Conservation (phyloP, 2,329 filamentous ascomycete genomes). For the Cucurbitaria berberidis region DNA sequence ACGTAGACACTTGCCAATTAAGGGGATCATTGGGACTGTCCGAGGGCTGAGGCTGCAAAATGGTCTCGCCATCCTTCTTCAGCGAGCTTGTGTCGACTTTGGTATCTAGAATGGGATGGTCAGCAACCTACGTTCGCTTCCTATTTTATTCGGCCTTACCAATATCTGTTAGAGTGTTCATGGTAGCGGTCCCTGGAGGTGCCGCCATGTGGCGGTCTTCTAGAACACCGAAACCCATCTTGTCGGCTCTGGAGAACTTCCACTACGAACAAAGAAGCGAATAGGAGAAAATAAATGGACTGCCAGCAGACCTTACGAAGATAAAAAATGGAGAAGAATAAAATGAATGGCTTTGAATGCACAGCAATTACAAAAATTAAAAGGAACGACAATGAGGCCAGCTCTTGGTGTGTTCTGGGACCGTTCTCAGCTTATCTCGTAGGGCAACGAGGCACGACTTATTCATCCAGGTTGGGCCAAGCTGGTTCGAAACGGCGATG, state of each 20-base stretch:
- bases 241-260: slow-evolving; percentile 3
- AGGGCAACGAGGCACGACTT: slow-evolving; percentile 1
- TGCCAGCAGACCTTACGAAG: slow-evolving; percentile 40
- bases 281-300: slow-evolving; percentile 11
- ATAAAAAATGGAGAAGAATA: not conserved
- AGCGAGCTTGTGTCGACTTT: slow-evolving; percentile 29
- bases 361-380: too few relatives aligned
- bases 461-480: slow-evolving; percentile 3
- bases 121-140: not conserved
- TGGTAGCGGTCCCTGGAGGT: slow-evolving; percentile 40
- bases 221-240: slow-evolving; percentile 42
- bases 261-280: not conserved
- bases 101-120: slow-evolving; percentile 8
- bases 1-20: slow-evolving; percentile 38
- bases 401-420: slow-evolving; percentile 7
- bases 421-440: slow-evolving; percentile 10
- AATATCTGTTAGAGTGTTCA: slow-evolving; percentile 20
- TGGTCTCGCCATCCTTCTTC: slow-evolving; percentile 66
- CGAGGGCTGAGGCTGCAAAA: slow-evolving; percentile 88
- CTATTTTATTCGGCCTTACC: slow-evolving; percentile 5
- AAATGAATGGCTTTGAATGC: not conserved
- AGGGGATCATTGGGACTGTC: slow-evolving; percentile 90
- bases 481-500: slow-evolving; percentile 15
- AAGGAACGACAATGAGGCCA: slow-evolving; percentile 6
- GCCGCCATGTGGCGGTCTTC: slow-evolving; percentile 38